Percentiles rank a stretch among this genome's conserved stretches.
Evolutionary conservation across 495 filamentous ascomycete genomes (phyloP).

Genomic region (Penicillium parvum): DNA sequence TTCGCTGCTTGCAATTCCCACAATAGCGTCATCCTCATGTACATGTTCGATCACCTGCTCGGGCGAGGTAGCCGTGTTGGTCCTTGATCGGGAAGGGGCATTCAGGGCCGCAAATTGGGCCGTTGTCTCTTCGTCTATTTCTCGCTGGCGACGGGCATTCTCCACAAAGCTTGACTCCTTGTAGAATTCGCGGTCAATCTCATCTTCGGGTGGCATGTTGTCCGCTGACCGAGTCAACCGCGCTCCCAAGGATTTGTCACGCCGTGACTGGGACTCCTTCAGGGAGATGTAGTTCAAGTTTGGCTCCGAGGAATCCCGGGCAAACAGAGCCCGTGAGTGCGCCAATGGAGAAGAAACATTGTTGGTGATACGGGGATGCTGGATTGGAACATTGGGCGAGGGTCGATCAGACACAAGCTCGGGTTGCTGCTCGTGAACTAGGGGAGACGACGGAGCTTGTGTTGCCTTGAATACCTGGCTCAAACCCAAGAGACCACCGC

Average conservation of each 20-base stretch:
- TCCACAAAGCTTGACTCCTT: constrained; percentile 43
- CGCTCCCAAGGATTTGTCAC: constrained; percentile 30
- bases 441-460: constrained; percentile 50
- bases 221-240: constrained; percentile 40
- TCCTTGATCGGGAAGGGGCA: constrained; percentile 28
- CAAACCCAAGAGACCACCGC: constrained; percentile 42
- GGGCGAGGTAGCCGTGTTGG: constrained; percentile 6
- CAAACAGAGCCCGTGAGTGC: constrained; percentile 27
- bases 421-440: constrained; percentile 34
- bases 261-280: constrained; percentile 46
- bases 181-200: constrained; percentile 45
- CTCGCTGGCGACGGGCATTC: constrained; percentile 31
- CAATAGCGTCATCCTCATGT: constrained; percentile 7
- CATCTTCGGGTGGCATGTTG: constrained; percentile 35
- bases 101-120: constrained; percentile 40
- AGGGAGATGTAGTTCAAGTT: constrained; percentile 48
- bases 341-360: constrained; percentile 41
- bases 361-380: constrained; percentile 34
- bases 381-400: constrained; percentile 48
- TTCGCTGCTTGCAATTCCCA: constrained; percentile 35
- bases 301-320: constrained; percentile 41
- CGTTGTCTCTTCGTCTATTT: constrained; percentile 34
- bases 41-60: neutral
- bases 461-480: constrained; percentile 51
- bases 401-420: constrained; percentile 47